Conservation (phyloP, 2,329 filamentous ascomycete genomes). For the Xylaria sp. region DNA sequence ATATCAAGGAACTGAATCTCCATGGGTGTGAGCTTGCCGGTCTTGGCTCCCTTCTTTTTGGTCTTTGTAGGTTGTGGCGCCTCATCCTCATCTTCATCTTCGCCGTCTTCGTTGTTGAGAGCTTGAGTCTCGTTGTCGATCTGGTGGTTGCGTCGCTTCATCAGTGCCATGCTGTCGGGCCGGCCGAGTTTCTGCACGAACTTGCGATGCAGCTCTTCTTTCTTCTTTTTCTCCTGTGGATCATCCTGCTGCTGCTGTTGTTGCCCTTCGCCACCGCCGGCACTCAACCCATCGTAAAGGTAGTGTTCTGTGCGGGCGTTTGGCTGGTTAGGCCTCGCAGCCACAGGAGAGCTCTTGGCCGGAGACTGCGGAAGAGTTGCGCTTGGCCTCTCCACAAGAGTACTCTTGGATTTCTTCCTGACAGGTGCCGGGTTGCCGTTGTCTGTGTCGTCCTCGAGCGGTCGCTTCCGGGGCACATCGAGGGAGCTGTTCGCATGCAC, state of each 20-base stretch:
- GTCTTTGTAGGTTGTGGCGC: slow-evolving; percentile 58
- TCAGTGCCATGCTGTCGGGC: slow-evolving; percentile 79
- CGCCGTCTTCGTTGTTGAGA: slow-evolving; percentile 65
- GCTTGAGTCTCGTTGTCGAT: slow-evolving; percentile 64
- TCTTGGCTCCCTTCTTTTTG: slow-evolving; percentile 77
- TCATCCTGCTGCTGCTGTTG: slow-evolving; percentile 60
- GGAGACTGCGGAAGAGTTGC: slow-evolving; percentile 55
- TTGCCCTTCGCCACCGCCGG: slow-evolving; percentile 55
- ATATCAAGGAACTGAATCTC: slow-evolving; percentile 94
- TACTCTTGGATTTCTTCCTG: slow-evolving; percentile 60
- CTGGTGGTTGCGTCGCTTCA: slow-evolving; percentile 69
- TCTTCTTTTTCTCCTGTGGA: slow-evolving; percentile 64
- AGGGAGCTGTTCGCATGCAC: slow-evolving; percentile 44
- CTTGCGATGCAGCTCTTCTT: slow-evolving; percentile 79
- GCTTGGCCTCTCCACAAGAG: slow-evolving; percentile 55
- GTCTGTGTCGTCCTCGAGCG: slow-evolving; percentile 60
- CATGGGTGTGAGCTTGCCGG: slow-evolving; percentile 89
- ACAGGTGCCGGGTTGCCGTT: slow-evolving; percentile 56
- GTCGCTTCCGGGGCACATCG: slow-evolving; percentile 60
- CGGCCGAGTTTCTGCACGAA: slow-evolving; percentile 93
- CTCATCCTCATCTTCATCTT: slow-evolving; percentile 65
- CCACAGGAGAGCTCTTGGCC: slow-evolving; percentile 37
- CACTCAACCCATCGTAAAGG: slow-evolving; percentile 58
- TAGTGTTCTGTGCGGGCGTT: slow-evolving; percentile 63
- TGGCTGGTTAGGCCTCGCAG: slow-evolving; percentile 42